Evolutionary conservation across 495 filamentous ascomycete genomes (phyloP).

Genomic region (Lophiostoma macrostomum): DNA sequence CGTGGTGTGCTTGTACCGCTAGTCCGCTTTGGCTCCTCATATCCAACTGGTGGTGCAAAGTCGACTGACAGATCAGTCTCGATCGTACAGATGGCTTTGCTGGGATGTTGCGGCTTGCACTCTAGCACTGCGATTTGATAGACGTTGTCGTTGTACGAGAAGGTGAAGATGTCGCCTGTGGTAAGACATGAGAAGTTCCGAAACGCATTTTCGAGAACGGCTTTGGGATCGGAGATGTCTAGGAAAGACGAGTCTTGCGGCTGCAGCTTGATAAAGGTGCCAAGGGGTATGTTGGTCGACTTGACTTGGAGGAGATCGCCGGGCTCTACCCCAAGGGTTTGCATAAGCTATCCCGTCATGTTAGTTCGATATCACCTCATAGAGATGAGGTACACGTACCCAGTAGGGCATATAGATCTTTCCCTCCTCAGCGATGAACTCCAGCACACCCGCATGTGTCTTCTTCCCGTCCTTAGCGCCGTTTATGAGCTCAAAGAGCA

Average conservation of each 20-base stretch:
- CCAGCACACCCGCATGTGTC: conserved; percentile 90
- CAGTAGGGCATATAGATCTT: conserved; percentile 94
- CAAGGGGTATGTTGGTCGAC: conserved; percentile 84
- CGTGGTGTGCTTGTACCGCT: conserved; percentile 66
- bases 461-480: conserved; percentile 65
- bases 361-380: too few relatives aligned
- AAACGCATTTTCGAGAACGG: conserved; percentile 95
- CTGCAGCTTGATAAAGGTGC: conserved; percentile 91
- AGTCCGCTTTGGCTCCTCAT: conserved; percentile 67
- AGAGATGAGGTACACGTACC: conserved; percentile 58
- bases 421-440: conserved; percentile 97
- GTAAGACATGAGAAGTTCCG: conserved; percentile 91
- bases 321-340: conserved; percentile 79
- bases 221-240: conserved; percentile 94
- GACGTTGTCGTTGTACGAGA: conserved; percentile 87
- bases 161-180: conserved; percentile 88
- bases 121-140: conserved; percentile 92
- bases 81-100: conserved; percentile 79
- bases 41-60: conserved; percentile 90
- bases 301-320: conserved; percentile 94
- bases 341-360: conserved; percentile 68
- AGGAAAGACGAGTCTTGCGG: conserved; percentile 88
- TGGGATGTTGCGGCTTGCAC: conserved; percentile 78
- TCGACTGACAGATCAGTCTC: conserved; percentile 96
- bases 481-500: conserved; percentile 93